phyloP scores from a whole-genome alignment of 192 early-diverging fungal genomes.

The Dispira parvispora region DNA sequence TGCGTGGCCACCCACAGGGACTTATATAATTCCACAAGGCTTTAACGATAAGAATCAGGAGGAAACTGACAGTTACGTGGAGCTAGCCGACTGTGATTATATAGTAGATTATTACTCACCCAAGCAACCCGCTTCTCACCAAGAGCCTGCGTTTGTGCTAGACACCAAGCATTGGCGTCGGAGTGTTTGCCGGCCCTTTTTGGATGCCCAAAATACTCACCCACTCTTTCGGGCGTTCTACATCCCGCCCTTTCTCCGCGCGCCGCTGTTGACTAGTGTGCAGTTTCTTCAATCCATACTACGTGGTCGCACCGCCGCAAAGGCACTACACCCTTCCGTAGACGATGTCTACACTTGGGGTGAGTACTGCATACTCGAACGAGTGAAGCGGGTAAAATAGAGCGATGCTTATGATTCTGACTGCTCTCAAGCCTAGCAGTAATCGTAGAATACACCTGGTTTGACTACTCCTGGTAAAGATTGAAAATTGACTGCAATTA shows the following conservation, averaged over 20 bases:
- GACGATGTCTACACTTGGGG: constrained; percentile 34
- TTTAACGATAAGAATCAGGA: constrained; percentile 56
- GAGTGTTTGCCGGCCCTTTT: constrained; percentile 37
- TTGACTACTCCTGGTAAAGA: background rate
- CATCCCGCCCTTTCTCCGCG: constrained; percentile 37
- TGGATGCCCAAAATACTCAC: constrained; percentile 38
- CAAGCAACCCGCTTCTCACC: constrained; percentile 5
- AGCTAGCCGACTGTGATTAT: constrained; percentile 38
- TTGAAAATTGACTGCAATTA: background rate
- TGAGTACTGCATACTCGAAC: constrained; percentile 39
- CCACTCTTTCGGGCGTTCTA: constrained; percentile 11
- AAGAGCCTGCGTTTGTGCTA: constrained; percentile 26
- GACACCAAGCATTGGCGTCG: constrained; percentile 38
- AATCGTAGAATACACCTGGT: background rate
- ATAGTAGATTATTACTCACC: constrained; percentile 33
- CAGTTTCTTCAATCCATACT: background rate
- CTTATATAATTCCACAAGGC: constrained; percentile 21
- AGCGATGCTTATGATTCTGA: background rate
- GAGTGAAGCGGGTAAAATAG: constrained; percentile 7
- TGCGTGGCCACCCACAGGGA: constrained; percentile 14
- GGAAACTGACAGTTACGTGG: constrained; percentile 41
- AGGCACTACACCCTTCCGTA: background rate
- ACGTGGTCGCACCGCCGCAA: background rate
- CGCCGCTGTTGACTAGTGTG: background rate
- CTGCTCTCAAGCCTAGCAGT: background rate